Conservation (phyloP, 768 basidiomycete species). For the Calocybe indica region DNA sequence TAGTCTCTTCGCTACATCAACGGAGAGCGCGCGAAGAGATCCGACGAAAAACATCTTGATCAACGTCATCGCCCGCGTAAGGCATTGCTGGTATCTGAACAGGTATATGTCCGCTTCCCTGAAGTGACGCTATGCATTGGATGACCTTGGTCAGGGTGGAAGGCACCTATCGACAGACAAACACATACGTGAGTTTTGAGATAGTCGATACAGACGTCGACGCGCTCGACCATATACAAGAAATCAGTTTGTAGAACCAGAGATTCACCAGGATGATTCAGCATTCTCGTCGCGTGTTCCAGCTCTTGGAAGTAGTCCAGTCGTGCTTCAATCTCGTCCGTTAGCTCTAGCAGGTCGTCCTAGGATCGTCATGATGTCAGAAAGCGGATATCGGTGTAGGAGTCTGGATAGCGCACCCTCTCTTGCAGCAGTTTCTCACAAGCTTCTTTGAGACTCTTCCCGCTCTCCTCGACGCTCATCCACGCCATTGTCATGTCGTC, state of each 20-base stretch:
- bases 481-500: constrained; percentile 80
- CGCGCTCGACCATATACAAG: constrained; percentile 91
- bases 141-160: not conserved
- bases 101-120: constrained; percentile 91
- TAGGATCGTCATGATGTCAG: constrained; percentile 20
- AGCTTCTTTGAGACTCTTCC: constrained; percentile 83
- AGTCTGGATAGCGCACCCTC: constrained; percentile 47
- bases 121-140: constrained; percentile 66
- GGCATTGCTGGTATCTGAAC: constrained; percentile 96
- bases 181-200: constrained; percentile 75
- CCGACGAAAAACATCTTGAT: constrained; percentile 97
- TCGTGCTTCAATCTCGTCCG: constrained; percentile 75
- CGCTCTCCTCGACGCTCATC: constrained; percentile 88
- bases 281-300: constrained; percentile 86
- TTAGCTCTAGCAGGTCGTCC: constrained; percentile 73
- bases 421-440: constrained; percentile 89
- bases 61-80: constrained; percentile 96
- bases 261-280: constrained; percentile 90
- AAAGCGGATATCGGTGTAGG: not conserved
- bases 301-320: constrained; percentile 94
- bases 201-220: constrained; percentile 92
- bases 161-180: not conserved
- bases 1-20: constrained; percentile 71
- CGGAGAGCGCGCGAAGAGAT: constrained; percentile 69
- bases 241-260: constrained; percentile 90